Conservation (phyloP, 306 rosid species). For the Quercus suber region DNA sequence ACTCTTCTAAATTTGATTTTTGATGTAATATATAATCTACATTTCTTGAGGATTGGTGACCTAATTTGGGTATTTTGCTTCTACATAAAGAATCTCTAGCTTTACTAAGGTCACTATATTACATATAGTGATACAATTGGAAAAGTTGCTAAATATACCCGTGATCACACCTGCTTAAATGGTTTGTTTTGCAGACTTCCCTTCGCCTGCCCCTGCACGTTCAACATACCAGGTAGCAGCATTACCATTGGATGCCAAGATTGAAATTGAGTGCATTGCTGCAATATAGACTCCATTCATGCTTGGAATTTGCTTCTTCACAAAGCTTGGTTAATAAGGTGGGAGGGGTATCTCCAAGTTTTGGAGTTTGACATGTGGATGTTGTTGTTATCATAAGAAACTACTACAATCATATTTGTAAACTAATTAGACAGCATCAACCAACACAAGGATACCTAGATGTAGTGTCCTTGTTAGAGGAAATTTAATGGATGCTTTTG, state of each 20-base stretch:
- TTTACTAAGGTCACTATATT: background rate
- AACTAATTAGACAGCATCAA: background rate
- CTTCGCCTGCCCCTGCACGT: slow-evolving; percentile 86
- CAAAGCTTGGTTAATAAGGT: slow-evolving; percentile 34
- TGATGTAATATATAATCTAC: too few species aligned
- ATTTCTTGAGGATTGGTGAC: too few species aligned
- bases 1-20: too few species aligned
- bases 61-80: background rate
- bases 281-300: slow-evolving; percentile 34
- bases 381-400: background rate
- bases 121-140: background rate
- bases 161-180: background rate
- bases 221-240: slow-evolving; percentile 88
- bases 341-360: slow-evolving; percentile 22
- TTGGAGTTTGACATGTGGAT: background rate
- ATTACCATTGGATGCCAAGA: slow-evolving; percentile 92
- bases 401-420: background rate
- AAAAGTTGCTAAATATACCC: background rate
- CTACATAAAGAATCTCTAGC: background rate
- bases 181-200: slow-evolving; percentile 52
- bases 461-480: too few species aligned
- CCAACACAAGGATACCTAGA: too few species aligned
- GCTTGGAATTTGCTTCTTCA: background rate
- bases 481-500: too few species aligned
- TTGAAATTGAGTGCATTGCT: slow-evolving; percentile 93